Evolutionary conservation across 2,329 filamentous ascomycete genomes (phyloP), one percentile per base, ranked within the genome.

Genomic region (Hypoxylon sp.): DNA sequence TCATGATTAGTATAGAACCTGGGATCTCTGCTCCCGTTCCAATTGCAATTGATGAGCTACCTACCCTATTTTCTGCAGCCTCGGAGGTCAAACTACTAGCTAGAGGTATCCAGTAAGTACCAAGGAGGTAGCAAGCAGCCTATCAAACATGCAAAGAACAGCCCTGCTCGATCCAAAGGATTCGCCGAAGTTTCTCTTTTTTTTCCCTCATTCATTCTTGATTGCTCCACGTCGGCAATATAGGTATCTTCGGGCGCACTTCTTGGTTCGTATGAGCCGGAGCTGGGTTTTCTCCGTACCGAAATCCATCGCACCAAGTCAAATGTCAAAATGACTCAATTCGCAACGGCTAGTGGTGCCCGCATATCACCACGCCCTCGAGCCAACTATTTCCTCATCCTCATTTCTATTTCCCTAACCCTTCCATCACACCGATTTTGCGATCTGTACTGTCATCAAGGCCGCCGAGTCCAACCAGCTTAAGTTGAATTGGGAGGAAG

Each of bases 391-490:
- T 53, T 61, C 51, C 69, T 52, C 34, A 37, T 61, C 67, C 68
- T 66, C 70, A 56, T 62, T 61, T 64, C 61, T 67, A 46, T 41
- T 60, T 54, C 58, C 47, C 54, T 50, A 67, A 58, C 62, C 61
- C 48, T 48, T 61, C 47, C 25, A 52, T 53, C 45, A 23, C 32
- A 43, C 63, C 63, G 61, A 71, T 65, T 65, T 61, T 69, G 55
- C 65, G 37, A 23, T 27, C 27, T 46, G 56, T 66, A 48, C 23
- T 61, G 50, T 69, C 63, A 29, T 67, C 2, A 70, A 68, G 69
- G 66, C 59, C 53, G 50, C 60, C 67, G 47, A 71, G 64, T 68
- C 69, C 41, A 65, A 65, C 69, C 69, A 71, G 70, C 68, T 63
- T 71, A 71, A 66, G 58, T 66, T 51, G 63, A 65, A 65, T 50